A percentile compares a stretch with the other conserved stretches of the same genome.
These are phyloP conservation scores for Zasmidium citrigriseum DNA, from an alignment of 2,329 filamentous ascomycete genomes.

Conservation along the genomic window DNA sequence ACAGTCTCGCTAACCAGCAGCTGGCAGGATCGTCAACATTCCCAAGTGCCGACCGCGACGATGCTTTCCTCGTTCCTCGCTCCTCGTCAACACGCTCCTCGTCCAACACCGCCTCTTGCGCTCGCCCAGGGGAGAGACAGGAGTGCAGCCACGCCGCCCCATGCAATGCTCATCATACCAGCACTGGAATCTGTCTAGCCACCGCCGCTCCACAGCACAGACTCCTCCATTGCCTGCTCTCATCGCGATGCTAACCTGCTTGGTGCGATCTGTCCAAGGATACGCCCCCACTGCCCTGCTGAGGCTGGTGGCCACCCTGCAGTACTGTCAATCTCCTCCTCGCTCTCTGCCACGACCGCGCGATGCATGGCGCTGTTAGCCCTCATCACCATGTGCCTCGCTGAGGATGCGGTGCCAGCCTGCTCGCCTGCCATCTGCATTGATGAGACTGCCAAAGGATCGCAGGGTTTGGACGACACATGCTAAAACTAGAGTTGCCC, in stretches of 20 bases:
- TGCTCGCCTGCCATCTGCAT: background rate
- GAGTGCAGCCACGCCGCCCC: background rate
- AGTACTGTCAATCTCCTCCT: background rate
- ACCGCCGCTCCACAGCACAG: background rate
- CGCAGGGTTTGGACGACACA: background rate
- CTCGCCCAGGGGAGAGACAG: background rate
- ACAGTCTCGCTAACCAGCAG: conserved; percentile 15
- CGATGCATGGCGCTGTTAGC: background rate
- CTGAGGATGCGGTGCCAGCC: background rate
- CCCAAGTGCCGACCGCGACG: conserved; percentile 8
- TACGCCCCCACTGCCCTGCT: background rate
- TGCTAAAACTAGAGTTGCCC: background rate
- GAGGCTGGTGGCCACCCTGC: background rate
- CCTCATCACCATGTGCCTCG: background rate
- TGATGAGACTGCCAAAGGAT: background rate
- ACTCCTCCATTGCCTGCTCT: background rate
- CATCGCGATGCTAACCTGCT: background rate
- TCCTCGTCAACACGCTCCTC: background rate
- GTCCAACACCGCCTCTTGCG: background rate
- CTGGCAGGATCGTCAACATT: conserved; percentile 2
- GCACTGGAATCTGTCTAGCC: background rate
- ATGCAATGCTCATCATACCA: background rate
- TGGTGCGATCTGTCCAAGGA: conserved; percentile 3
- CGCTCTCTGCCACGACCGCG: background rate
- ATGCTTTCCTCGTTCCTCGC: too few relatives aligned